These are phyloP conservation scores for Metschnikowia lachancei DNA, from an alignment of 805 yeast species.

Conservation along the genomic window DNA sequence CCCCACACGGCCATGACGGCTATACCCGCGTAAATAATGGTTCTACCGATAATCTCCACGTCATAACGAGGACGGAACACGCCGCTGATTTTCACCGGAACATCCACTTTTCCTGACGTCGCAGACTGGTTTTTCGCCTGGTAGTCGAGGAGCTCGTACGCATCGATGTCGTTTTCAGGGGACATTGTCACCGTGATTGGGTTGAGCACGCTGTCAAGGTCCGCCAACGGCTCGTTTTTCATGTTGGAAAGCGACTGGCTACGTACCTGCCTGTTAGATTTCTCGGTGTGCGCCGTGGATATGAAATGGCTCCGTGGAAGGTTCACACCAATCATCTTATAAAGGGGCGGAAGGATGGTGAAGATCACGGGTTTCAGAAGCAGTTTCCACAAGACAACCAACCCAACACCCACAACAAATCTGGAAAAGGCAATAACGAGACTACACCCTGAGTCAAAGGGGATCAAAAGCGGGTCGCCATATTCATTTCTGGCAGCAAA, in stretches of 20 bases:
- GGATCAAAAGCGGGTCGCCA: conserved; percentile 37
- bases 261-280: conserved; percentile 35
- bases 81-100: conserved; percentile 30
- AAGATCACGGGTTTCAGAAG: conserved; percentile 66
- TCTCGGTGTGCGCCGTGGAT: conserved; percentile 37
- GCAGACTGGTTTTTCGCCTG: conserved; percentile 12
- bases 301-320: conserved; percentile 39
- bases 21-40: conserved; percentile 80
- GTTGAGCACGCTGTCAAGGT: conserved; percentile 26
- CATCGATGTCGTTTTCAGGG: conserved; percentile 40
- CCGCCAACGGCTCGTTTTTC: conserved; percentile 24
- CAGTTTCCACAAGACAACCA: conserved; percentile 72
- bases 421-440: conserved; percentile 38
- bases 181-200: conserved; percentile 33
- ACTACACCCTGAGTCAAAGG: conserved; percentile 17
- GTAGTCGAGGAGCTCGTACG: conserved; percentile 40
- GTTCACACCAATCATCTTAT: conserved; percentile 39
- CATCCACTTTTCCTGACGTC: not conserved
- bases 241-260: conserved; percentile 41
- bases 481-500: conserved; percentile 21
- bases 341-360: conserved; percentile 57
- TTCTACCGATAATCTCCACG: conserved; percentile 72
- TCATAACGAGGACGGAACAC: conserved; percentile 64
- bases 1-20: conserved; percentile 54
- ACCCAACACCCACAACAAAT: conserved; percentile 55